Conservation (phyloP, 2,329 filamentous ascomycete species). For the Ophiostoma ulmi region DNA sequence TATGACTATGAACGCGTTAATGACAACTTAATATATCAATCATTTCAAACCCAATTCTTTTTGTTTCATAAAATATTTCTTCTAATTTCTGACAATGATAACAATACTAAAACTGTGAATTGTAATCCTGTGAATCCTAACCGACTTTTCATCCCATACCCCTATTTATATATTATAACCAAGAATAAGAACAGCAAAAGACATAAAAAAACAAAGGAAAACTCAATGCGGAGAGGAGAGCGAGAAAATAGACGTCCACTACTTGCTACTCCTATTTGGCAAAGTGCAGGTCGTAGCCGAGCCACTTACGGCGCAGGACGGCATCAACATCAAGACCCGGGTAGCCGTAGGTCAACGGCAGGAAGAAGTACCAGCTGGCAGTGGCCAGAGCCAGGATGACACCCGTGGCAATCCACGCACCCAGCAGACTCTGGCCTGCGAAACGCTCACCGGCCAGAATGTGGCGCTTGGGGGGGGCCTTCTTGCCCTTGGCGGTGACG, state of each 20-base stretch:
- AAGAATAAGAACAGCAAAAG: background rate
- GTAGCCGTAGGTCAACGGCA: slow-evolving; percentile 91
- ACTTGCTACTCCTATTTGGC: slow-evolving; percentile 63
- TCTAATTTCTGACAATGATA: background rate
- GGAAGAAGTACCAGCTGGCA: slow-evolving; percentile 86
- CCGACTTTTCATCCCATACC: slow-evolving; percentile 2
- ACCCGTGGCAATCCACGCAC: slow-evolving; percentile 70
- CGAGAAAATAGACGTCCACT: background rate
- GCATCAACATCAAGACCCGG: slow-evolving; percentile 76
- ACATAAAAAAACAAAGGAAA: background rate
- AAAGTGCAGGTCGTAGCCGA: slow-evolving; percentile 96
- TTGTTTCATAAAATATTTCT: background rate
- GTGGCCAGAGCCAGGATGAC: slow-evolving; percentile 64
- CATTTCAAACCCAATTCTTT: background rate
- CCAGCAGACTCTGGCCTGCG: slow-evolving; percentile 68
- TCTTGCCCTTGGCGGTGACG: slow-evolving; percentile 45
- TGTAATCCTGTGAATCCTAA: background rate
- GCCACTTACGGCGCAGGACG: slow-evolving; percentile 83
- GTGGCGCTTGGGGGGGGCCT: slow-evolving; percentile 51
- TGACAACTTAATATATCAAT: background rate
- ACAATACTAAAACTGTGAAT: background rate
- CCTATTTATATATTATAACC: background rate
- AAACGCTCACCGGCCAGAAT: slow-evolving; percentile 78
- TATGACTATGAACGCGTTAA: background rate
- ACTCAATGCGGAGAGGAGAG: background rate